A percentile compares a stretch with the other conserved stretches of the same genome.
Evolutionary conservation across 331 rosid genomes (phyloP).

Genomic region (Malus hybrid): DNA sequence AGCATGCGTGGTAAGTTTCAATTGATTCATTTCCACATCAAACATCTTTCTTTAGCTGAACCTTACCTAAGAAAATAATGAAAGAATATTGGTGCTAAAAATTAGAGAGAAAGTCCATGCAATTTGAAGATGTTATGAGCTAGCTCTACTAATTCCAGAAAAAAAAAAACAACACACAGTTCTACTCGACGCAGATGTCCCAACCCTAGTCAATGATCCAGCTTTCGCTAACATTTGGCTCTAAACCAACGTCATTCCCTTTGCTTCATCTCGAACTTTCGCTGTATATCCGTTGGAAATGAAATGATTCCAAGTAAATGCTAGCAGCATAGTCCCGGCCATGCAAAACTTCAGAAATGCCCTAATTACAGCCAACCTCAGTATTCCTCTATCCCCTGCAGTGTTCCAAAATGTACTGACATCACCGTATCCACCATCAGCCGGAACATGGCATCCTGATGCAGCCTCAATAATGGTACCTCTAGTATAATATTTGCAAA

Average conservation of each 20-base stretch:
- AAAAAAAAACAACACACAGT: neutral
- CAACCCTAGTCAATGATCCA: neutral
- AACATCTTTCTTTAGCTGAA: no score
- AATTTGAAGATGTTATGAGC: no score
- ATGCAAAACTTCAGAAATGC: neutral
- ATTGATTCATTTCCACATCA: no score
- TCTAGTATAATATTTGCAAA: neutral
- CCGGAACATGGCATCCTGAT: neutral
- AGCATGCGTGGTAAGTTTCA: no score
- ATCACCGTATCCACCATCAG: neutral
- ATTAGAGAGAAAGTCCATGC: no score
- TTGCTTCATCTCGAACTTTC: neutral
- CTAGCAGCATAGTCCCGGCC: neutral
- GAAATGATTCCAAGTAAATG: neutral
- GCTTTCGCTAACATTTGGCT: neutral
- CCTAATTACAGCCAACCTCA: neutral
- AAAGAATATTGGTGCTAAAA: no score
- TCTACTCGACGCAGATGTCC: neutral
- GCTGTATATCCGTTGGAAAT: neutral
- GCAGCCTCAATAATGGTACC: neutral
- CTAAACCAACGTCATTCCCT: neutral
- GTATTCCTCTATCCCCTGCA: neutral
- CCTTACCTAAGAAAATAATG: no score
- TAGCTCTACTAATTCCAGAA: neutral
- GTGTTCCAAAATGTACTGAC: neutral